Evolutionary conservation across 2,329 filamentous ascomycete genomes (phyloP), one percentile per base, ranked within the genome.

Genomic region (Didymella glomerata): DNA sequence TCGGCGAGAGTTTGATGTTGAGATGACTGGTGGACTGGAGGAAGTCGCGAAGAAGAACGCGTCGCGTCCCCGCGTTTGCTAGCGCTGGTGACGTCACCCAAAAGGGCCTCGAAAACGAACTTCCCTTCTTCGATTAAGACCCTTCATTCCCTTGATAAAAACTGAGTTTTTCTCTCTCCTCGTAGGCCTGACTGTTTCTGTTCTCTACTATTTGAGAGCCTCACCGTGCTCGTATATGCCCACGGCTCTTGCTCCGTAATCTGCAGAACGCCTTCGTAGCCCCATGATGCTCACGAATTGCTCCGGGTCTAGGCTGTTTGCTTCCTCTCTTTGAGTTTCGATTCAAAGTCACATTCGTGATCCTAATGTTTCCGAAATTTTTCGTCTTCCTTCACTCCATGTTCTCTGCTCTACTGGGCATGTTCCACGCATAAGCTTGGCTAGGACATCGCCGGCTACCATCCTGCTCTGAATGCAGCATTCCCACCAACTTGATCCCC

Each of bases 51-150:
- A 2, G 10, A 27, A 44, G 22, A n/a, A 22, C 14, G 24, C 14
- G 5, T 49, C 16, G 27, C 30, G 14, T 34, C 4, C 3, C 7
- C 27, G 30, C 24, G 28, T 44, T 20, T 11, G 27, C 36, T 44
- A 20, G n/a, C 44, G 34, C 27, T n/a, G 6, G 28, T 58, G 55
- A 53, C 49, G 48, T 58, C 55, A 53, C 24, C n/a, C 10, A 32
- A 13, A 14, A 24, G 7, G 6, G 3, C 16, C 32, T 18, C 16
- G 11, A 36, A 8, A 14, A 34, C 32, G 11, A 10, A 6, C 20
- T 41, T 24, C 4, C 8, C 10, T 18, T 41, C 11, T 41, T 41
- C 20, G n/a, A 22, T 6, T 5, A 16, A 14, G 18, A 1, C 8
- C 3, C n/a, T 40, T 20, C 18, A 20, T 40, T 9, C 4, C 36